Evolutionary conservation across 495 filamentous ascomycete genomes (phyloP).

Genomic region (Podospora fimiseda): DNA sequence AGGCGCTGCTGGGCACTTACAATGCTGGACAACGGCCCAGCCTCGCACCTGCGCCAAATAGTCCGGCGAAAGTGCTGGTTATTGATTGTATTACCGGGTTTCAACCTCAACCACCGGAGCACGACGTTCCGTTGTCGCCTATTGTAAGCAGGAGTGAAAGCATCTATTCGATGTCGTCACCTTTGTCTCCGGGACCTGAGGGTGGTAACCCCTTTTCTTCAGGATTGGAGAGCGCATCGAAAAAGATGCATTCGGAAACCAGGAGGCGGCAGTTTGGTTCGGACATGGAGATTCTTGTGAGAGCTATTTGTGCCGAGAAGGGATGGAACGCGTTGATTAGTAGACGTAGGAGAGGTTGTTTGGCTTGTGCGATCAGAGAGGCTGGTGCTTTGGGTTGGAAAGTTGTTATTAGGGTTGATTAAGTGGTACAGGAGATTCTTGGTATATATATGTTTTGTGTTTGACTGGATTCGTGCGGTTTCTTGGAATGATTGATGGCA

Average conservation of each 20-base stretch:
- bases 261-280: conserved; percentile 47
- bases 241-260: conserved; percentile 45
- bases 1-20: conserved; percentile 35
- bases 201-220: background rate
- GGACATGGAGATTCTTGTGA: conserved; percentile 57
- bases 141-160: conserved; percentile 27
- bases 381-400: conserved; percentile 60
- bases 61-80: conserved; percentile 40
- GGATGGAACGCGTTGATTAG: conserved; percentile 65
- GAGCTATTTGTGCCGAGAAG: conserved; percentile 63
- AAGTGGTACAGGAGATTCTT: too few relatives aligned
- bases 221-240: conserved; percentile 25
- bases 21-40: conserved; percentile 24
- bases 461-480: too few relatives aligned
- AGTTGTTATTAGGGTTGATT: conserved; percentile 58
- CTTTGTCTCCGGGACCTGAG: background rate
- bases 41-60: conserved; percentile 18
- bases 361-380: conserved; percentile 65
- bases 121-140: conserved; percentile 31
- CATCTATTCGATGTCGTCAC: conserved; percentile 8
- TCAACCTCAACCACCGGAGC: conserved; percentile 30
- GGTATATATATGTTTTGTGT: too few relatives aligned
- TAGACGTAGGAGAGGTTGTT: conserved; percentile 54
- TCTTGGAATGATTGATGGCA: too few relatives aligned
- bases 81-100: conserved; percentile 50